Percentiles rank a stretch among this genome's conserved stretches.
These are phyloP conservation scores for Aspergillus wentii DNA, from an alignment of 495 filamentous ascomycete species.

Conservation along the genomic window DNA sequence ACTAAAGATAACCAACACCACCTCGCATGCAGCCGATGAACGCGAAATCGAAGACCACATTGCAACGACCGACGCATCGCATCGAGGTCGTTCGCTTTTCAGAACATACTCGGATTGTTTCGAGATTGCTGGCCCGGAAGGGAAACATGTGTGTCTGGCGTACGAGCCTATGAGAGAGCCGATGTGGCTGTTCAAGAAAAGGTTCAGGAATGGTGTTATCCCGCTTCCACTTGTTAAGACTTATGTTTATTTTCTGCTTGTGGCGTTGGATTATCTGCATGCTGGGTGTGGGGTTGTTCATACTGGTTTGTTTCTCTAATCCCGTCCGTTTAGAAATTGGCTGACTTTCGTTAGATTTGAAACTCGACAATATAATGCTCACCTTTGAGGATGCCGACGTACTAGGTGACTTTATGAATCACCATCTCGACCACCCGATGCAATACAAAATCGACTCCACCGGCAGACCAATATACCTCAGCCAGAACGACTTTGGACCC, in stretches of 20 bases:
- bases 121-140: conserved; percentile 17
- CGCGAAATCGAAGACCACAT: conserved; percentile 21
- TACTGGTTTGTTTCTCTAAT: conserved; percentile 12
- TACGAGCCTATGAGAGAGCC: conserved; percentile 31
- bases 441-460: conserved; percentile 17
- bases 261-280: conserved; percentile 36
- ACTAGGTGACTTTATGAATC: conserved; percentile 19
- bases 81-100: conserved; percentile 16
- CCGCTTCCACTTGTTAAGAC: conserved; percentile 20
- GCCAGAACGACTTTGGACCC: conserved; percentile 27
- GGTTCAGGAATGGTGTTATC: conserved; percentile 12
- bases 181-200: conserved; percentile 20
- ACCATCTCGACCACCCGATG: conserved; percentile 17
- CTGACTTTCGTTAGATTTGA: conserved; percentile 30
- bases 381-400: conserved; percentile 26
- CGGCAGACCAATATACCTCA: conserved; percentile 21
- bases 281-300: conserved; percentile 27
- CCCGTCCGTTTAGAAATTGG: background rate
- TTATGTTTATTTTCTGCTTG: conserved; percentile 26
- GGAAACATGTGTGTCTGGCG: conserved; percentile 28
- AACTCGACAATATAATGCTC: conserved; percentile 31
- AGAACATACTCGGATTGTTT: conserved; percentile 15
- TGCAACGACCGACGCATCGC: conserved; percentile 10
- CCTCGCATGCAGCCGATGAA: conserved; percentile 10
- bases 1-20: conserved; percentile 24